Conservation (phyloP, 106 monocot genomes). For the Dioscorea zingiberensis region DNA sequence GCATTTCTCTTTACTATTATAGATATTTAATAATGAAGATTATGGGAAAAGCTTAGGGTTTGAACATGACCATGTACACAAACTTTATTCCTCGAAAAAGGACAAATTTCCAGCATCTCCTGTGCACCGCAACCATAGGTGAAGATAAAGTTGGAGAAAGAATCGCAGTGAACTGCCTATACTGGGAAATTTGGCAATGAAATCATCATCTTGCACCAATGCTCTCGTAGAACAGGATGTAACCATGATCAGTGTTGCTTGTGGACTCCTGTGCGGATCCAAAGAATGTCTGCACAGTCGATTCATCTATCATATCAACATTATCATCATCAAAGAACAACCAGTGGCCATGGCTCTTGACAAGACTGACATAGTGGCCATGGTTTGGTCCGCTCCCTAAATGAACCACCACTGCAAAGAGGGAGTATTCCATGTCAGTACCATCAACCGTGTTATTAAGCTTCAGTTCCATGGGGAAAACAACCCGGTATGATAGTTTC, state of each 20-base stretch:
- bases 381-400: conserved; percentile 43
- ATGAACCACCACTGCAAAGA: conserved; percentile 53
- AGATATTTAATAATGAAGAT: too few species aligned
- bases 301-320: conserved; percentile 52
- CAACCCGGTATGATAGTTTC: conserved; percentile 43
- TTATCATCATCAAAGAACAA: conserved; percentile 50
- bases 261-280: conserved; percentile 42
- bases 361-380: conserved; percentile 45
- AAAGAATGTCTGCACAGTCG: conserved; percentile 32
- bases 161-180: too few species aligned
- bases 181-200: too few species aligned
- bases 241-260: conserved; percentile 44
- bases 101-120: too few species aligned
- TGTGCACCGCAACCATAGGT: too few species aligned
- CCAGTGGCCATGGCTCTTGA: conserved; percentile 53
- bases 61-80: too few species aligned
- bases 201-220: conserved; percentile 17
- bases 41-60: too few species aligned
- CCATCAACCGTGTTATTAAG: conserved; percentile 29
- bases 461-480: conserved; percentile 50
- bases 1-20: too few species aligned
- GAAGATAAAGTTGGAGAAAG: too few species aligned
- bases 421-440: conserved; percentile 39
- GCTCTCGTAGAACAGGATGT: conserved; percentile 48
- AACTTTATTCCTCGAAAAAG: too few species aligned